Evolutionary conservation across 306 rosid genomes (phyloP).

Genomic region (Cicer bijugum): DNA sequence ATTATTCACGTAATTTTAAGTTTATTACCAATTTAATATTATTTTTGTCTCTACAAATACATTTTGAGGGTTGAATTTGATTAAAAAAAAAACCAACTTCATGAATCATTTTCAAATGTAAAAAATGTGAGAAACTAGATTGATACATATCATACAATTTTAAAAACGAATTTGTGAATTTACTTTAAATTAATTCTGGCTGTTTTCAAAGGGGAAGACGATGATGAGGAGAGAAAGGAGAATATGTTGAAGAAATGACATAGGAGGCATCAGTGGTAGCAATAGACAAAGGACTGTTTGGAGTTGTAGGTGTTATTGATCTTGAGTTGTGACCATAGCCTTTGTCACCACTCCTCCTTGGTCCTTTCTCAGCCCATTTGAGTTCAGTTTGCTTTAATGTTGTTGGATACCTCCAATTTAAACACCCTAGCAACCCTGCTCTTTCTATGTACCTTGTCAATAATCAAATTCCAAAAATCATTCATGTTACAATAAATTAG

Average conservation of each 20-base stretch:
- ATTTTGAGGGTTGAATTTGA: no score
- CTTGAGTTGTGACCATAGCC: constrained; percentile 50
- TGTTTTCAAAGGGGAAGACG: constrained; percentile 57
- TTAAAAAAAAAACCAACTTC: no score
- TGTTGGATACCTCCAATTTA: constrained; percentile 60
- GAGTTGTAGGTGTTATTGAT: constrained; percentile 48
- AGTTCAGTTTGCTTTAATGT: constrained; percentile 67
- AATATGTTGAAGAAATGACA: constrained; percentile 53
- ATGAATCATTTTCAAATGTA: no score
- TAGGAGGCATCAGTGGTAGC: constrained; percentile 45
- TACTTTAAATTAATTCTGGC: not conserved
- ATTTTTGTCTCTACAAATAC: no score
- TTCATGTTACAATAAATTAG: not conserved
- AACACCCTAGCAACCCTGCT: constrained; percentile 68
- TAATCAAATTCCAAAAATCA: not conserved
- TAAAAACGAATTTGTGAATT: no score
- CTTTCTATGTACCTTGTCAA: constrained; percentile 66
- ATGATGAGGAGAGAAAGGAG: constrained; percentile 57
- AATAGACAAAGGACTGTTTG: constrained; percentile 39
- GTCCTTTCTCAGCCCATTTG: constrained; percentile 84
- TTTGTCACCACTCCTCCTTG: constrained; percentile 58
- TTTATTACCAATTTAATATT: no score
- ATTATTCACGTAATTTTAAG: no score
- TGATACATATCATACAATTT: no score
- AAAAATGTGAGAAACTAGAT: no score